A percentile compares a stretch with the other conserved stretches of the same genome.
Evolutionary conservation across 805 yeast species (phyloP).

Genomic region (Pichia californica): DNA sequence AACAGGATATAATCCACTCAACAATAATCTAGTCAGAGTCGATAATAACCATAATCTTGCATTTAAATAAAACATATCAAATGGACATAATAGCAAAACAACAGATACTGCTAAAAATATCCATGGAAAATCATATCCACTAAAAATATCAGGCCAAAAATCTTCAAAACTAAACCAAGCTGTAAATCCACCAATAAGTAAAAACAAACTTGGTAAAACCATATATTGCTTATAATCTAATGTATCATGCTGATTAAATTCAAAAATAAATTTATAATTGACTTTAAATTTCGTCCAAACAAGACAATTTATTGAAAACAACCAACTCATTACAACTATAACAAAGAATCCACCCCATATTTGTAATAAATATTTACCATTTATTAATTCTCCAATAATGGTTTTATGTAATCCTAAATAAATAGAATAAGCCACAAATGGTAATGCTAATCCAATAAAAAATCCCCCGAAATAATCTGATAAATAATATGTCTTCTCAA

Average conservation of each 20-base stretch:
- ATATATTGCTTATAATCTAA: slow-evolving; percentile 61
- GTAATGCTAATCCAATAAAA: slow-evolving; percentile 61
- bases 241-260: slow-evolving; percentile 64
- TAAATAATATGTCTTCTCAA: slow-evolving; percentile 34
- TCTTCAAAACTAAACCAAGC: slow-evolving; percentile 72
- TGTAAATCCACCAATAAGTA: slow-evolving; percentile 52
- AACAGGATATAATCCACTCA: slow-evolving; percentile 88
- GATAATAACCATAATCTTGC: slow-evolving; percentile 74
- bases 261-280: slow-evolving; percentile 89
- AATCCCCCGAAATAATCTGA: slow-evolving; percentile 60
- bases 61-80: slow-evolving; percentile 46
- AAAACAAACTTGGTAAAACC: slow-evolving; percentile 53
- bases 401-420: slow-evolving; percentile 36
- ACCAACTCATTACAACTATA: slow-evolving; percentile 48
- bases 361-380: slow-evolving; percentile 62
- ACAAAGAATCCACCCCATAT: slow-evolving; percentile 90
- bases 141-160: slow-evolving; percentile 53
- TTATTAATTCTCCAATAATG: slow-evolving; percentile 36
- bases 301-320: slow-evolving; percentile 63
- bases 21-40: slow-evolving; percentile 61
- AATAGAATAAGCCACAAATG: slow-evolving; percentile 58
- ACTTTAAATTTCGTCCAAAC: slow-evolving; percentile 72
- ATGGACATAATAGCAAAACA: slow-evolving; percentile 52
- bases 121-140: slow-evolving; percentile 78
- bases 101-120: slow-evolving; percentile 53